Base-by-base conservation (phyloP, 371 early-diverging fungal species). In the Rhizopus stolonifer region DNA sequence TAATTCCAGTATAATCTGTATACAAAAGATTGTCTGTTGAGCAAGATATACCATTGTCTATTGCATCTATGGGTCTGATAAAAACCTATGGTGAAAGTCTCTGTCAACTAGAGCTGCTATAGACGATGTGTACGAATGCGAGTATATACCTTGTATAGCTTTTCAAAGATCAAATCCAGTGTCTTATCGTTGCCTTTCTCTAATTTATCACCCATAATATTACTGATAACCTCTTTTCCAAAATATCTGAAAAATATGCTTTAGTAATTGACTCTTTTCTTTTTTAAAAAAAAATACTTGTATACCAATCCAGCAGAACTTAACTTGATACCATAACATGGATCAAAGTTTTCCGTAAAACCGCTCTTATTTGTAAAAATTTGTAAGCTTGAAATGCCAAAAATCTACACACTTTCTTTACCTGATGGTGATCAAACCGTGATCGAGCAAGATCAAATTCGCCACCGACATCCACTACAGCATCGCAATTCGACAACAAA, bases 401-500 rank as follows among this genome's bases (percentile, higher is more conserved):
- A 17, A 44, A 13, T 19, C 1, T n/a, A n/a, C n/a, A 21, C 14
- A 9, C 10, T 46, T 46, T 15, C 19, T 17, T 39, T 50, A 70
- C 72, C 64, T 96, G 96, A 67, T 99, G 99, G 65, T 99, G 99
- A 64, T 99, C 99, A 69, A 83, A 99, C 22, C 91, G 79, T 51
- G 80, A 65, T 18, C 60, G 69, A 23, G 61, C 69, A 29, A 88
- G 91, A 69, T 90, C 89, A 72, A 93, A 97, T 21, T 85, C 90
- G 29, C 92, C 93, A 25, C 99, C 99, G 2, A 98, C 99, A 67
- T 99, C 99, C 13, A 95, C 95, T 6, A 99, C 92, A 46, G 94
- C 84, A 64, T 91, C 91, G 51, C 90, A 93, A 15, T 77, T 76
- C 10, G 74, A 82, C 38, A 96, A 74, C 26, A 86, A 78, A 4